A percentile compares a stretch with the other conserved stretches of the same genome.
Evolutionary conservation across 495 filamentous ascomycete species (phyloP).

Genomic region (Recurvomyces mirabilis): DNA sequence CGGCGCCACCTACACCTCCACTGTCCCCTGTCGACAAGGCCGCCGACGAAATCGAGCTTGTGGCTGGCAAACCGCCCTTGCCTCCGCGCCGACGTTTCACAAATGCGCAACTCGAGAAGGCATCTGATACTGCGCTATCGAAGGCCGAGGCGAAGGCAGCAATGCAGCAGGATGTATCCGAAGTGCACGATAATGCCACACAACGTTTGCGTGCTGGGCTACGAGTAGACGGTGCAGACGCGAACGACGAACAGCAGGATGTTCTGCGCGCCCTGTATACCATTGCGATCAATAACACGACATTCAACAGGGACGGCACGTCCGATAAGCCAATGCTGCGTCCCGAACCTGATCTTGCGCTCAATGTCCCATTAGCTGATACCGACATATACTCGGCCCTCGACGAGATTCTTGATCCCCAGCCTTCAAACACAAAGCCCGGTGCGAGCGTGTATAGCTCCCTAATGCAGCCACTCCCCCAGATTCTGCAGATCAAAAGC

Average conservation of each 20-base stretch:
- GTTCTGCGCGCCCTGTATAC: slow-evolving; percentile 49
- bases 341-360: slow-evolving; percentile 9
- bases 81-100: slow-evolving; percentile 11
- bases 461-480: slow-evolving; percentile 69
- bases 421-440: no score
- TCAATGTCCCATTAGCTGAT: slow-evolving; percentile 16
- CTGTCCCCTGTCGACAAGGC: slow-evolving; percentile 2
- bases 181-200: slow-evolving; percentile 84
- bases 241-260: slow-evolving; percentile 64
- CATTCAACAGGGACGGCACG: slow-evolving; percentile 4
- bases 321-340: not conserved
- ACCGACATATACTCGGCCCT: slow-evolving; percentile 67
- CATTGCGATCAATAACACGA: slow-evolving; percentile 12
- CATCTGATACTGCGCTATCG: slow-evolving; percentile 1
- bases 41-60: not conserved
- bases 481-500: slow-evolving; percentile 79
- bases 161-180: slow-evolving; percentile 82
- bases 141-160: slow-evolving; percentile 32
- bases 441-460: no score
- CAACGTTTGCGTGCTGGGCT: slow-evolving; percentile 86
- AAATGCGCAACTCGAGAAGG: not conserved
- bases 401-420: slow-evolving; percentile 33
- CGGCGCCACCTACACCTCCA: slow-evolving; percentile 9
- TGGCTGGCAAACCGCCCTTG: slow-evolving; percentile 6
- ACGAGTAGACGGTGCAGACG: slow-evolving; percentile 46